Evolutionary conservation across 1,284 basidiomycete genomes (phyloP).

Genomic region (Pseudozyma sp.): DNA sequence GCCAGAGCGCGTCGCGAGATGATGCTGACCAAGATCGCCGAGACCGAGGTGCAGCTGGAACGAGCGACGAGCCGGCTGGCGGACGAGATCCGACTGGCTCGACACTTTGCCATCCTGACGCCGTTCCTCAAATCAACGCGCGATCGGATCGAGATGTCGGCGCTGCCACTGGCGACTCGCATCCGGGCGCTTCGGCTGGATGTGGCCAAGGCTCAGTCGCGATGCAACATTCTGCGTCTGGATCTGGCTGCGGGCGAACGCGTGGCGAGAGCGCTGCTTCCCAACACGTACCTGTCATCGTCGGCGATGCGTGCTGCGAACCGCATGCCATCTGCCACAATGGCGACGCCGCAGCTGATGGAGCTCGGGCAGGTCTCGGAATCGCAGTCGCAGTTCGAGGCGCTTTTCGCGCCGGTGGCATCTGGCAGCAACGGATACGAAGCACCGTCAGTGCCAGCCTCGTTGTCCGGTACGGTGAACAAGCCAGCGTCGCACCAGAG

Average conservation of each 20-base stretch:
- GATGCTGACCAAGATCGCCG: conserved; percentile 70
- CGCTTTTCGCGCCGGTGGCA: conserved; percentile 31
- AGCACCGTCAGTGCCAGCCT: conserved; percentile 6
- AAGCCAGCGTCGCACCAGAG: conserved; percentile 48
- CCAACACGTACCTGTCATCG: conserved; percentile 32
- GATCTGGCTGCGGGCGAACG: conserved; percentile 55
- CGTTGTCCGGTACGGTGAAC: conserved; percentile 23
- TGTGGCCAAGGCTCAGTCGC: conserved; percentile 48
- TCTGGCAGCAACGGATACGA: conserved; percentile 13
- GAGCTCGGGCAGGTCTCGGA: conserved; percentile 35
- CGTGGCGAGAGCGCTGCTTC: conserved; percentile 29
- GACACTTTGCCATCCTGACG: conserved; percentile 60
- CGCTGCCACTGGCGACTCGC: conserved; percentile 45
- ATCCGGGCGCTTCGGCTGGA: conserved; percentile 54
- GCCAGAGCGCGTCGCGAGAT: conserved; percentile 42
- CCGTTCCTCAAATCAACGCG: conserved; percentile 62
- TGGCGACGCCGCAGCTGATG: conserved; percentile 41
- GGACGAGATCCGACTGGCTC: conserved; percentile 57
- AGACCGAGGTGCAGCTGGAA: conserved; percentile 84
- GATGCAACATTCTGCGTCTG: conserved; percentile 45
- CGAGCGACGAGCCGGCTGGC: conserved; percentile 33
- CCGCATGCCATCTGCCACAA: conserved; percentile 28
- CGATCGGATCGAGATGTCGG: conserved; percentile 61
- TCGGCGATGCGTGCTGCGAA: conserved; percentile 34
- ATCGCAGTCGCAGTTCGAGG: conserved; percentile 44